Evolutionary conservation across 768 basidiomycete species (phyloP), one percentile per base, ranked within the genome.

Genomic region (Amanita muscaria): DNA sequence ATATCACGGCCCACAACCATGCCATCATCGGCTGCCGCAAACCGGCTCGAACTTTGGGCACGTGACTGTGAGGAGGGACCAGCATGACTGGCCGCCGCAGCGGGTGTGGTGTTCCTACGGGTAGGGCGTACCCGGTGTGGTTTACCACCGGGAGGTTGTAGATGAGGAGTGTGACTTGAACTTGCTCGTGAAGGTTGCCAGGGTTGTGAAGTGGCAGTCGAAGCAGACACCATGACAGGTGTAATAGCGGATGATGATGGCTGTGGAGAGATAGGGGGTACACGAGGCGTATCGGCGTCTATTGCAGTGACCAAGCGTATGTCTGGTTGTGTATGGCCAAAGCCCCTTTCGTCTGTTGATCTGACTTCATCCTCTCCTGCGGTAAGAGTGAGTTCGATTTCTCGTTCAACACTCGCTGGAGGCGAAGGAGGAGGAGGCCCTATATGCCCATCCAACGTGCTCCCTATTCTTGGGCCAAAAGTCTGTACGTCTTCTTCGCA

Each of bases 71-170:
- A 56, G 4, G 64, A 53, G 39, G 46, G 61, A 54, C 16, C 57
- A 58, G 39, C 51, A n/a, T n/a, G n/a, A n/a, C n/a, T n/a, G 59
- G n/a, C 34, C 40, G 38, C 30, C 24, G 66, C 56, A 6, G 64
- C 60, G 0, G 80, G 77, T 0, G 77, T 86, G 2, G 86, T 88
- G 54, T 88, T 84, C 19, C 87, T 69, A 11, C 86, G 73, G 4
- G 70, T 58, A 16, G 78, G 74, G 12, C 67, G 72, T 25, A 44
- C 52, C 31, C 25, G 35, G 9, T 12, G 2, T 10, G n/a, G 11
- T 4, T 62, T 54, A n/a, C n/a, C n/a, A n/a, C n/a, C 58, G 42
- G 4, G 56, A 44, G 12, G 27, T 29, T 6, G 7, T 29, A 4
- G 62, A 50, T 0, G 77, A 72, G 3, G 79, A 77, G 32, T 77